Evolutionary conservation across 208 protist species (phyloP), one percentile per base, ranked within the genome.

Genomic region (Angomonas deanei): DNA sequence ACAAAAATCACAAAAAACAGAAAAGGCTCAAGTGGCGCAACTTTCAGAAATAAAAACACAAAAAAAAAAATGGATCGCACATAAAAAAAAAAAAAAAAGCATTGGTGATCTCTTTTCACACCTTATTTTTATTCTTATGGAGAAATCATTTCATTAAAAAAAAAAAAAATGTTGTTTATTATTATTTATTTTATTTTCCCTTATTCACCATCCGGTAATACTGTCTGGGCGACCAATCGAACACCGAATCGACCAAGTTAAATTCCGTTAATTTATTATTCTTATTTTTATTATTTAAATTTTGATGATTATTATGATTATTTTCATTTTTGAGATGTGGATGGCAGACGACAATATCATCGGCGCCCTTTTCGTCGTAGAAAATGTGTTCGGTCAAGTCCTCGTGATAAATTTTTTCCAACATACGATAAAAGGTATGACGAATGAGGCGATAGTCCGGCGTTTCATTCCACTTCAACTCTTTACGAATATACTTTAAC

Each of bases 91-190:
- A n/a, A n/a, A n/a, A n/a, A n/a, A n/a, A n/a, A n/a, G n/a, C n/a
- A n/a, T n/a, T n/a, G n/a, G n/a, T n/a, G n/a, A n/a, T n/a, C n/a
- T n/a, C n/a, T n/a, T n/a, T n/a, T n/a, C n/a, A n/a, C n/a, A n/a
- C n/a, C n/a, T n/a, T n/a, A n/a, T n/a, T n/a, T n/a, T n/a, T n/a
- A n/a, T n/a, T n/a, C n/a, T n/a, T n/a, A n/a, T n/a, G n/a, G n/a
- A n/a, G n/a, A n/a, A n/a, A n/a, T n/a, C n/a, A n/a, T n/a, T n/a
- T n/a, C n/a, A 36, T 42, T 42, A 2, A 61, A 42, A 61, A 61
- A 67, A 61, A 58, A 64, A 75, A 36, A 62, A 50, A 13, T 21
- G 30, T 49, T 31, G 8, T 47, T 47, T 42, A 42, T 61, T 23
- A 13, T 19, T 5, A 42, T 42, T 61, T 47, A 27, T 61, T 63